phyloP scores from a whole-genome alignment of 2,329 filamentous ascomycete genomes.

The Apiospora marii region DNA sequence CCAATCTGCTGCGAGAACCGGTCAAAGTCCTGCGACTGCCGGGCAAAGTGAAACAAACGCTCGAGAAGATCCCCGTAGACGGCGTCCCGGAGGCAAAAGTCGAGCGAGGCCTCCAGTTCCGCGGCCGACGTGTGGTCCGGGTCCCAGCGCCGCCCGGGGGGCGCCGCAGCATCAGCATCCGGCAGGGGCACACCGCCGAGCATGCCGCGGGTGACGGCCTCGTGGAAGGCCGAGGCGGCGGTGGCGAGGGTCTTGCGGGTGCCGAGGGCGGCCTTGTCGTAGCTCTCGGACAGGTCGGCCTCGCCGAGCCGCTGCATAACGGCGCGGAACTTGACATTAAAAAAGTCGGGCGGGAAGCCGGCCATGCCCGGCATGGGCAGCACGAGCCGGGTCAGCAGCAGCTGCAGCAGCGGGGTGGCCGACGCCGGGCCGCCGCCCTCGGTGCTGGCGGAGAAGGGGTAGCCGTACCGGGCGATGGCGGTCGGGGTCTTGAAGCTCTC shows the following conservation, averaged over 20 bases:
- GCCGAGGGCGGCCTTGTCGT: constrained; percentile 79
- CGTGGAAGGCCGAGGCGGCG: constrained; percentile 72
- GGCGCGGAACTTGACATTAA: constrained; percentile 66
- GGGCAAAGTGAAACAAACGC: constrained; percentile 67
- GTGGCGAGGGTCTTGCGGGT: constrained; percentile 79
- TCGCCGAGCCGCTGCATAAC: constrained; percentile 69
- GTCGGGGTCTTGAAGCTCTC: constrained; percentile 72
- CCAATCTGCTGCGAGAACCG: constrained; percentile 68
- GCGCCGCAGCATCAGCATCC: constrained; percentile 27
- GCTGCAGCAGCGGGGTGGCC: constrained; percentile 72
- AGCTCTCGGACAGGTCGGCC: constrained; percentile 79
- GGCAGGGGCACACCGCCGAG: constrained; percentile 64
- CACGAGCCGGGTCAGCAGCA: constrained; percentile 70
- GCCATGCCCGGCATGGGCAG: constrained; percentile 72
- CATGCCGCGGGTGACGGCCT: constrained; percentile 71
- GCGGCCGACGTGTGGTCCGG: constrained; percentile 62
- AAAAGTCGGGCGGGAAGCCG: constrained; percentile 70
- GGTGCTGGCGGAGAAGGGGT: constrained; percentile 62
- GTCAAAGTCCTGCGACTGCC: constrained; percentile 68
- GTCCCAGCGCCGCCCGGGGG: constrained; percentile 60
- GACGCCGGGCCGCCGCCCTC: constrained; percentile 43
- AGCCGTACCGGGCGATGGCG: constrained; percentile 73
- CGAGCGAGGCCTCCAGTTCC: constrained; percentile 70
- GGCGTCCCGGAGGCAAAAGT: constrained; percentile 69
- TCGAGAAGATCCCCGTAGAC: constrained; percentile 75